Conservation (phyloP, 2,329 filamentous ascomycete genomes). For the Graphium sp. region DNA sequence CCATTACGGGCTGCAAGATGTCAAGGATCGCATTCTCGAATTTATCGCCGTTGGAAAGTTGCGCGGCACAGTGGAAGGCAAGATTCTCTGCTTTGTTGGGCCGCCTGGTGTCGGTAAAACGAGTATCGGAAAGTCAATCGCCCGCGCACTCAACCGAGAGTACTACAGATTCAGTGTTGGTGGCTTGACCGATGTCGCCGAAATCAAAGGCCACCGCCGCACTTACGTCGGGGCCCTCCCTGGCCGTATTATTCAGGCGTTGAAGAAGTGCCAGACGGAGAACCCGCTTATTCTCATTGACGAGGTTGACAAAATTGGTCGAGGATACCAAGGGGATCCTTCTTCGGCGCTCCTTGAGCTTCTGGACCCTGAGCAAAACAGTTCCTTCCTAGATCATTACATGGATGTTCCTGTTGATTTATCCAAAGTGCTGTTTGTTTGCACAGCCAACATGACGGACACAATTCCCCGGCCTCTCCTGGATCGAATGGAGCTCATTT, state of each 20-base stretch:
- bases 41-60: conserved; percentile 98
- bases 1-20: conserved; percentile 91
- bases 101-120: conserved; percentile 97
- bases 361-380: conserved; percentile 93
- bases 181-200: conserved; percentile 89
- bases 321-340: conserved; percentile 91
- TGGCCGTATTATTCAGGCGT: conserved; percentile 89
- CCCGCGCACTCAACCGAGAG: conserved; percentile 80
- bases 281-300: conserved; percentile 94
- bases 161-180: conserved; percentile 99
- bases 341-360: conserved; percentile 86
- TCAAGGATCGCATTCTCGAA: conserved; percentile 95
- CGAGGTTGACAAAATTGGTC: conserved; percentile 94
- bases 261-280: conserved; percentile 98
- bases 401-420: conserved; percentile 96
- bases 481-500: conserved; percentile 95
- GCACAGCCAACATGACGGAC: conserved; percentile 97
- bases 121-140: conserved; percentile 96
- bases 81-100: conserved; percentile 94
- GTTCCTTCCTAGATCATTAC: conserved; percentile 93
- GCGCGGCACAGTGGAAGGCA: conserved; percentile 90
- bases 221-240: conserved; percentile 94
- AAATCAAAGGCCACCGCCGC: conserved; percentile 93
- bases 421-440: conserved; percentile 95
- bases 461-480: conserved; percentile 88